Base-by-base conservation (phyloP, 768 basidiomycete species). In the Royoungia palumana region DNA sequence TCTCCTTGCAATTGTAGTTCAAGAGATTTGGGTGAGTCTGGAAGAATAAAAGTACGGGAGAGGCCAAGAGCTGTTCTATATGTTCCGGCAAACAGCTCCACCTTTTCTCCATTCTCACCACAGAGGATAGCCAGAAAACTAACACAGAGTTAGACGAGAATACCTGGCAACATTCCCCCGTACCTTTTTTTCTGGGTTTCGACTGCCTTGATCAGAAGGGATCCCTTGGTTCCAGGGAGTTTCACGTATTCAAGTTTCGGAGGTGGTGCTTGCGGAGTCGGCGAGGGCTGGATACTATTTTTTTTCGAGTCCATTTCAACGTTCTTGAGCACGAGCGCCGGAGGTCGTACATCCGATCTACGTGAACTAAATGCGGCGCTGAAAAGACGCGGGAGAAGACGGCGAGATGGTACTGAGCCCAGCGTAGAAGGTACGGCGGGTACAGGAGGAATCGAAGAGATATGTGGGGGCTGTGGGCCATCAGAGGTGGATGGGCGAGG, bases 71-170 rank as follows among this genome's bases (percentile, higher is more conserved):
- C 90, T n/a, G 89, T 89, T 46, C 87, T 77, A 56, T 89, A 89
- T 11, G 92, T 92, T 22, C 93, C 92, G 35, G 93, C 92, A 66
- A 94, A 95, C 11, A 95, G 73, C 61, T 95, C 92, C 40, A 95
- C 91, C 61, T 94, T 91, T 72, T 94, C 92, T 14, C 90, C 93
- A 55, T 82, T 87, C 28, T 94, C 93, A 17, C 92, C 92, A 55
- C 93, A 94, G 0, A 95, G 78, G 59, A 94, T 94, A 9, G 93
- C 92, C 20, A 95, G 78, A 72, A 94, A 95, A 66, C 90, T 93
- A 52, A 5, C 1, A 35, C 35, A 43, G 41, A 7, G 9, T 58
- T 10, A 54, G 11, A 41, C 16, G 7, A 32, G 20, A 6, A 25
- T 7, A 5, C 24, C 8, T 21, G 16, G 32, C 3, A 35, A n/a